Evolutionary conservation across 768 basidiomycete genomes (phyloP), one percentile per base, ranked within the genome.

Genomic region (Leccinum ochraceum): DNA sequence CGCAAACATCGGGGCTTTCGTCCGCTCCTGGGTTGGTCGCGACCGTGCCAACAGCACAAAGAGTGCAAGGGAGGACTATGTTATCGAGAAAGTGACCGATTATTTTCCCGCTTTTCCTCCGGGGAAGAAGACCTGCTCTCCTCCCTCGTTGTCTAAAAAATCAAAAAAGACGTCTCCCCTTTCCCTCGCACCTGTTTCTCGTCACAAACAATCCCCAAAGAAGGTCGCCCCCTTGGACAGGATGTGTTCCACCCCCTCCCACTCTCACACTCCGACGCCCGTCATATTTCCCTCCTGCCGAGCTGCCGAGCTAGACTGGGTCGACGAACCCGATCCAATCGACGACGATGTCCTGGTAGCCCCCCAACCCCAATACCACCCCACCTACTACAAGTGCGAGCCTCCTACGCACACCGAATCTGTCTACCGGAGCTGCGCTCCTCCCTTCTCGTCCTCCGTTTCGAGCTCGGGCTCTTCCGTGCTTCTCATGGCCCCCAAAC

Each of bases 1-100:
- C 46, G 78, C 74, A 37, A 80, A 80, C 6, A 81, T 83, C 74
- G 79, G 81, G 9, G 67, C 79, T 17, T 71, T 79, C 53, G 74
- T 59, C 46, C 76, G 63, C 32, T 69, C 64, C 16, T 74, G 60
- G 70, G 71, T 70, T 58, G 63, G 59, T 49, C 68, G 62, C 59
- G 70, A 63, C 65, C 64, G 68, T 13, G 59, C 69, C n/a, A 67
- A 62, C 53, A 67, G 64, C 49, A 63, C 64, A 32, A 67, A 63
- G 61, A 57, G 65, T 22, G 22, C 81, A 77, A 64, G 36, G 20
- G 59, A 73, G 20, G 63, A 66, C 48, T 60, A 26, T 6, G 66
- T 70, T 28, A 63, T 66, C 58, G 74, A 75, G 44, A 75, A 74
- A 37, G 67, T 69, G 34, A 71, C 74, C 0, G 66, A 71, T 30